These are phyloP conservation scores for Ambrosia trifida DNA, from an alignment of 129 eudicot genomes.

Conservation along the genomic window DNA sequence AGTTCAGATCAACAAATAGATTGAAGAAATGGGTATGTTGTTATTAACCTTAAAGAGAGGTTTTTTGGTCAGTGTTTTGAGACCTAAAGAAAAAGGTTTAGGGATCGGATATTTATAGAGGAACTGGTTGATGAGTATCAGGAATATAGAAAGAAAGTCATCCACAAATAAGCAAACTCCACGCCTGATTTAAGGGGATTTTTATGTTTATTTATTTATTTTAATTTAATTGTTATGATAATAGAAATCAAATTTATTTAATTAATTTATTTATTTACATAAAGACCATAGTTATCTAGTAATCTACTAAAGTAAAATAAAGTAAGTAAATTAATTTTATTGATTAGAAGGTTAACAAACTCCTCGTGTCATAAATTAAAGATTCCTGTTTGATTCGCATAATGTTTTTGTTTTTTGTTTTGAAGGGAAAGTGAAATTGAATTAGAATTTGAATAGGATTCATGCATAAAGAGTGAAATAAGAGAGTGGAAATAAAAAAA, in stretches of 20 bases:
- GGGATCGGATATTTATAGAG: constrained; percentile 37
- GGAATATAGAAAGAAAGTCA: neutral
- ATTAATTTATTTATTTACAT: neutral
- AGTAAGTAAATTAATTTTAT: neutral
- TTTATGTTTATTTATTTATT: neutral
- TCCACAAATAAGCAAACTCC: constrained; percentile 22
- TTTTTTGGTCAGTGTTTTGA: constrained; percentile 24
- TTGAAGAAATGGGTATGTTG: neutral
- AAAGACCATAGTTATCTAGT: neutral
- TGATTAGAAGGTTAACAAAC: neutral
- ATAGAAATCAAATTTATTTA: no score
- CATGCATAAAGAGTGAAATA: no score
- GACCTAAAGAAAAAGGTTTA: constrained; percentile 6
- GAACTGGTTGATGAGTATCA: neutral
- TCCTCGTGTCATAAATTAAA: neutral
- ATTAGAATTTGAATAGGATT: no score
- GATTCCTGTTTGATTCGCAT: no score
- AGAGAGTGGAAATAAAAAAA: no score
- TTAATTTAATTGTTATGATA: neutral
- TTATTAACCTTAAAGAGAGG: neutral
- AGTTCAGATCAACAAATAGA: neutral
- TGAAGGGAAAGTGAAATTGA: no score
- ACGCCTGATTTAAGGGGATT: neutral
- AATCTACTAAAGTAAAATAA: neutral
- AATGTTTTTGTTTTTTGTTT: no score